Evolutionary conservation across 805 yeast genomes (phyloP).

Genomic region (Blastobotrys mokoenaii): DNA sequence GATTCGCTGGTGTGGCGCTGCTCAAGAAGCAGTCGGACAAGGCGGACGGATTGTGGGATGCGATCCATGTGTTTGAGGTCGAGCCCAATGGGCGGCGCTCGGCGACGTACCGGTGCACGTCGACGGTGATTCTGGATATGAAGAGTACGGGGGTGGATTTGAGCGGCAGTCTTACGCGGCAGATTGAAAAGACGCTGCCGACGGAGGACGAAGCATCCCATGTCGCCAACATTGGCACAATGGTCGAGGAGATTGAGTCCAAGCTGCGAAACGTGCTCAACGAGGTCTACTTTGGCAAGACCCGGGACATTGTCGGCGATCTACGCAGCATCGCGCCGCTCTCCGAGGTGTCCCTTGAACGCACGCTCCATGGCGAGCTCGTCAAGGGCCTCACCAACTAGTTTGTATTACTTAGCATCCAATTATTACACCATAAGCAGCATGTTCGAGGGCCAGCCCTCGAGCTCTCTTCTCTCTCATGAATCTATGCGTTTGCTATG

Average conservation of each 20-base stretch:
- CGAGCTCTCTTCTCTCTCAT: too few species aligned
- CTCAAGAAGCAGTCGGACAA: constrained; percentile 58
- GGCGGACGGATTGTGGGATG: constrained; percentile 68
- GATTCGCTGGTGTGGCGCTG: constrained; percentile 87
- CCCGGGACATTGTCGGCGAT: constrained; percentile 77
- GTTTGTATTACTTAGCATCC: not conserved
- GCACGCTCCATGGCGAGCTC: constrained; percentile 34
- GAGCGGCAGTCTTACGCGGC: constrained; percentile 83
- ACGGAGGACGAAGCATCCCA: constrained; percentile 51
- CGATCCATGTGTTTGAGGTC: constrained; percentile 86
- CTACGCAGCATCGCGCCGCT: constrained; percentile 39
- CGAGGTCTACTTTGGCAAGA: constrained; percentile 92
- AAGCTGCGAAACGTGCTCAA: constrained; percentile 80
- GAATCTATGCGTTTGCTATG: too few species aligned
- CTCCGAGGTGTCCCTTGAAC: constrained; percentile 32
- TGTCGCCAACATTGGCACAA: constrained; percentile 72
- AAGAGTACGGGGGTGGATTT: constrained; percentile 34
- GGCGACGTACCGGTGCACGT: constrained; percentile 63
- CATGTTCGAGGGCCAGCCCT: too few species aligned
- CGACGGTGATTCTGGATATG: constrained; percentile 79
- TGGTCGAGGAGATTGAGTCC: constrained; percentile 82
- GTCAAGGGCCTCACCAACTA: constrained; percentile 28
- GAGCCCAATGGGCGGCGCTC: constrained; percentile 31
- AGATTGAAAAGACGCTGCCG: constrained; percentile 44
- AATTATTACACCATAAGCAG: not conserved